Conservation (phyloP, 306 rosid genomes). For the Malus asiatica region DNA sequence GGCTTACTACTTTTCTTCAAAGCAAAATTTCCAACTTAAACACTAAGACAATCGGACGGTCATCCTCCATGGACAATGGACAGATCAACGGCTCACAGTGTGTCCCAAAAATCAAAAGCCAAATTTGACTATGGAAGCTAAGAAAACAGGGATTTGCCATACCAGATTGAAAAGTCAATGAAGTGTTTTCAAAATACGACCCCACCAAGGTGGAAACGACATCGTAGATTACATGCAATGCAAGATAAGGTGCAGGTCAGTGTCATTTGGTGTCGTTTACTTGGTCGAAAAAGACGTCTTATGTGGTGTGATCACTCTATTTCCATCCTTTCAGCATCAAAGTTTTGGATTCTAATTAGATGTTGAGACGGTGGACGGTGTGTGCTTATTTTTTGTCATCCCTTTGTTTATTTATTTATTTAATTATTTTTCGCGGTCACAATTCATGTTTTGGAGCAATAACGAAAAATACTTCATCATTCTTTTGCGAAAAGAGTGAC, state of each 20-base stretch:
- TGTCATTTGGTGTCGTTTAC: slow-evolving; percentile 17
- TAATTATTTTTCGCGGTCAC: fast-evolving
- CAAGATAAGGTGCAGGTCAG: neutral
- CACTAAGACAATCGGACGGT: neutral
- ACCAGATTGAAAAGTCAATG: slow-evolving; percentile 1
- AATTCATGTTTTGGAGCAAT: neutral
- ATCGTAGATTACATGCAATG: neutral
- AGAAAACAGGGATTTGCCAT: neutral
- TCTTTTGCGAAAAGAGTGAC: no score
- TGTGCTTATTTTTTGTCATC: neutral
- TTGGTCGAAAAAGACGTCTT: slow-evolving; percentile 5
- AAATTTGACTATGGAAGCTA: neutral
- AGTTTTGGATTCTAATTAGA: neutral
- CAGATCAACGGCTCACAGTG: neutral
- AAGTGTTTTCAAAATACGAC: neutral
- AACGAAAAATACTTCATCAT: neutral
- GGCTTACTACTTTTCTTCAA: neutral
- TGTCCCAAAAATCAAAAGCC: neutral
- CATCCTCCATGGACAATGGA: neutral
- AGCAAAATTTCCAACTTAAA: neutral
- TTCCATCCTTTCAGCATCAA: slow-evolving; percentile 1
- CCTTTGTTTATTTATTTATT: neutral
- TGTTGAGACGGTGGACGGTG: neutral
- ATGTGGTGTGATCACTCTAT: neutral
- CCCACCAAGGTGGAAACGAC: slow-evolving; percentile 8